Base-by-base conservation (phyloP, 2,329 filamentous ascomycete species). In the Aspergillus sp. region DNA sequence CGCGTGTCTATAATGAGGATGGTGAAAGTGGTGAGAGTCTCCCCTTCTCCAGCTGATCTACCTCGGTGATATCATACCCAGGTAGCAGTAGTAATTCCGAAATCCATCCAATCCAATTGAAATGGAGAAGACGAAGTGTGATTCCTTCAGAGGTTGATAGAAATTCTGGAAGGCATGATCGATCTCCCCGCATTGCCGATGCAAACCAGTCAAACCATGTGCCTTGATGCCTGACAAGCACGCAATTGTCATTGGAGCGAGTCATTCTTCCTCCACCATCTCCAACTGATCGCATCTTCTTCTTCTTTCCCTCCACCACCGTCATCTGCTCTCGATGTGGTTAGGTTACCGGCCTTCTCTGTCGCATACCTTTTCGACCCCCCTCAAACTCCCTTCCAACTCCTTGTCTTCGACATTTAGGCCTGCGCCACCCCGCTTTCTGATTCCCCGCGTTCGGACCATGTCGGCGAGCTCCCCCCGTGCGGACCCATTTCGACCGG, bases 401-500 rank as follows among this genome's bases (percentile, higher is more conserved):
- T 20, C 29, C n/a, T 44, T 21, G 14, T 41, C 32, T 20, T 41
- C 46, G 13, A 16, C 34, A 42, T 34, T 40, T 40, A 23, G 20
- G 42, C 17, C 47, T 46, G 36, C 45, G 10, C 38, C 55, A 56
- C 64, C 61, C 60, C 63, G 56, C 55, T 43, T 56, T 52, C 44
- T 57, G 38, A 40, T 34, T 55, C 54, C 51, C 55, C 54, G 53
- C 56, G 55, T 57, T 52, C 69, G 71, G 68, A 54, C 65, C 56
- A 75, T 75, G 72, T 72, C 72, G 47, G 66, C 69, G 47, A 73
- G 70, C 47, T 55, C 69, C 58, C 53, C 65, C 49, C 67, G 67
- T 58, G 57, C 66, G 25, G 72, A 75, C 53, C 72, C 71, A 17
- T 80, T 78, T 58, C 67, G 68, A 21, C 77, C 77, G 34, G 78